phyloP scores from a whole-genome alignment of 1,284 basidiomycete genomes.

The Moesziomyces globuligerus region DNA sequence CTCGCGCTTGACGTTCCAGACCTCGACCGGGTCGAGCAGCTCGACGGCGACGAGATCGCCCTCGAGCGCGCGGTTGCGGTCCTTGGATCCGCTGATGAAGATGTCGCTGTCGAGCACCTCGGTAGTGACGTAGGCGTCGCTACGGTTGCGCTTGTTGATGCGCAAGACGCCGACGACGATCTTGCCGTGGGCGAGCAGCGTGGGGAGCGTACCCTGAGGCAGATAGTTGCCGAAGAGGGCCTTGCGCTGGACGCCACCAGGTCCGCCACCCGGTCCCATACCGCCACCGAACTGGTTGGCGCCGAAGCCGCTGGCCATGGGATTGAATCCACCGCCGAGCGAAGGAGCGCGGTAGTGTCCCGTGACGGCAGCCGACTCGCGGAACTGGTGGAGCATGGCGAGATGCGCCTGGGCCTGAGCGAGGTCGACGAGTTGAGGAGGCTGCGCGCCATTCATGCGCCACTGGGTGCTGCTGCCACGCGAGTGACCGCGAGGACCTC shows the following conservation, averaged over 20 bases:
- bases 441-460: slow-evolving; percentile 47
- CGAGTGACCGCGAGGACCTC: slow-evolving; percentile 40
- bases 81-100: slow-evolving; percentile 88
- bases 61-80: slow-evolving; percentile 96
- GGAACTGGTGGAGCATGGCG: slow-evolving; percentile 94
- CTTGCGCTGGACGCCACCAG: slow-evolving; percentile 84
- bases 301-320: slow-evolving; percentile 73
- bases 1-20: slow-evolving; percentile 99
- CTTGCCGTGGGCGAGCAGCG: slow-evolving; percentile 96
- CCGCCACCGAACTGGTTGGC: slow-evolving; percentile 65
- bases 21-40: slow-evolving; percentile 82
- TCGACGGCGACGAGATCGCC: slow-evolving; percentile 99
- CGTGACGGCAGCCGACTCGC: slow-evolving; percentile 74
- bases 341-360: slow-evolving; percentile 97
- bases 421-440: slow-evolving; percentile 61
- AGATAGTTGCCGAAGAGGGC: slow-evolving; percentile 98
- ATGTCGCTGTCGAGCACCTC: slow-evolving; percentile 98
- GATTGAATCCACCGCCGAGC: slow-evolving; percentile 94
- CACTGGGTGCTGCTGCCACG: slow-evolving; percentile 48
- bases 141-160: slow-evolving; percentile 98
- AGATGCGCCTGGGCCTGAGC: slow-evolving; percentile 82
- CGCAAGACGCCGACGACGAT: slow-evolving; percentile 96
- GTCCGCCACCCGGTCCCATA: slow-evolving; percentile 70
- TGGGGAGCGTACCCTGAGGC: slow-evolving; percentile 95
- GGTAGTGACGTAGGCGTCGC: slow-evolving; percentile 98